These are phyloP conservation scores for Didymella sp. DNA, from an alignment of 2,329 filamentous ascomycete species.

Conservation along the genomic window DNA sequence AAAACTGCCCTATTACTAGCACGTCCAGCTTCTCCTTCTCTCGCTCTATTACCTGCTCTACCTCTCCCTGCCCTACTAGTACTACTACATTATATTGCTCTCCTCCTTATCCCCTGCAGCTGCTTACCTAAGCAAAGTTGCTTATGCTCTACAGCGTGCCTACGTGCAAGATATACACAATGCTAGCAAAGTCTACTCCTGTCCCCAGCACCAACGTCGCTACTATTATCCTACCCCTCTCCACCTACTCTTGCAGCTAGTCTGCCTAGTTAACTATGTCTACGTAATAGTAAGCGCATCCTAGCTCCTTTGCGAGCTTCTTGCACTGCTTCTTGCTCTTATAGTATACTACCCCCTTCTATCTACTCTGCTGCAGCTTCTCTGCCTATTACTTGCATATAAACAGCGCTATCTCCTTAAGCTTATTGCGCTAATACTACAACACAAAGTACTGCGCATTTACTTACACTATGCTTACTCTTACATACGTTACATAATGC, in stretches of 20 bases:
- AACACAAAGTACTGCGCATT: no score
- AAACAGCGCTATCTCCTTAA: no score
- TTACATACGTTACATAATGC: not conserved
- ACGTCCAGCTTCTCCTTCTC: not conserved
- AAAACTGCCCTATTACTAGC: constrained; percentile 1
- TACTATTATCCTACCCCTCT: constrained; percentile 23
- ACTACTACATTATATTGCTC: constrained; percentile 10
- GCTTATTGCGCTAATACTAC: no score
- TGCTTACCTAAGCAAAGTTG: constrained; percentile 16
- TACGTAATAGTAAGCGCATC: constrained; percentile 25
- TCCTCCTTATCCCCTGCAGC: constrained; percentile 1
- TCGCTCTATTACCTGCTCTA: constrained; percentile 3
- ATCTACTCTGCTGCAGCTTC: no score
- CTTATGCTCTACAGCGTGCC: no score
- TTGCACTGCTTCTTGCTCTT: constrained; percentile 18
- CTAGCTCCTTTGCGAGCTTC: no score
- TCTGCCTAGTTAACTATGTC: constrained; percentile 7
- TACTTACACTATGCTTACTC: not conserved
- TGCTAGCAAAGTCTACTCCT: no score
- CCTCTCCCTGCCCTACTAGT: constrained; percentile 1
- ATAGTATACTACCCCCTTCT: constrained; percentile 29
- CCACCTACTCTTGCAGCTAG: constrained; percentile 16
- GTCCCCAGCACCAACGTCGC: constrained; percentile 27
- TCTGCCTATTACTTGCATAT: no score
- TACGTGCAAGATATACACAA: no score